Evolutionary conservation across 768 basidiomycete genomes (phyloP).

Genomic region (Wakefieldia striispora): DNA sequence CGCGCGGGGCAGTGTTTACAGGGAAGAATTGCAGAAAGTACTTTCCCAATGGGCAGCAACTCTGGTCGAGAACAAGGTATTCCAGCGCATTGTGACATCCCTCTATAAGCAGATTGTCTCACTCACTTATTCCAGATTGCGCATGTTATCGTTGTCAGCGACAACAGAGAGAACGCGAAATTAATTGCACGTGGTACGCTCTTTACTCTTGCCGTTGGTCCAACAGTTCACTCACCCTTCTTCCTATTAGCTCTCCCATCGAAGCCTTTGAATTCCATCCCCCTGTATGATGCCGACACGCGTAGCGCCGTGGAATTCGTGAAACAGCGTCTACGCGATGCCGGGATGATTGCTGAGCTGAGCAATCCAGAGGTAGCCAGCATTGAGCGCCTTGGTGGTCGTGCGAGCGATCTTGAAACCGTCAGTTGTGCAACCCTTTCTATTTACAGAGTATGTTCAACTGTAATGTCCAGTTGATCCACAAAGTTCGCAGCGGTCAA

Average conservation of each 20-base stretch:
- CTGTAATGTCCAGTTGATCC: conserved; percentile 56
- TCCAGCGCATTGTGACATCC: conserved; percentile 4
- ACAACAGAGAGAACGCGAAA: conserved; percentile 86
- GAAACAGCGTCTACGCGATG: conserved; percentile 68
- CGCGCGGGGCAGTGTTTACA: conserved; percentile 49
- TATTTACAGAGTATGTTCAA: not conserved
- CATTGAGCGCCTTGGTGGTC: conserved; percentile 81
- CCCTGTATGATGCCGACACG: conserved; percentile 83
- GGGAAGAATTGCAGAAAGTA: conserved; percentile 71
- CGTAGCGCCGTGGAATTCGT: conserved; percentile 79
- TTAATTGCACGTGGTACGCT: conserved; percentile 71
- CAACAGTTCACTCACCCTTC: not conserved
- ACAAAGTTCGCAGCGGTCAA: conserved; percentile 78
- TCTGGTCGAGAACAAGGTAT: conserved; percentile 77
- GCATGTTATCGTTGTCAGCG: conserved; percentile 87
- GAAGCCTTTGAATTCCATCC: conserved; percentile 76
- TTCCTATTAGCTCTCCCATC: conserved; percentile 66
- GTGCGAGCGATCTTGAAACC: conserved; percentile 85
- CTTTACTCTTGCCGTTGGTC: not conserved
- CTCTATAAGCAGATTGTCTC: not conserved
- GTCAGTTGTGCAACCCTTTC: conserved; percentile 41
- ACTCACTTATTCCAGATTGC: conserved; percentile 58
- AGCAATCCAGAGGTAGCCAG: conserved; percentile 52
- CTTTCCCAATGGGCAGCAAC: conserved; percentile 84
- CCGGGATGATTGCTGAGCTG: conserved; percentile 51